Base-by-base conservation (phyloP, 768 basidiomycete species). In the Leccinum subgranulosum region DNA sequence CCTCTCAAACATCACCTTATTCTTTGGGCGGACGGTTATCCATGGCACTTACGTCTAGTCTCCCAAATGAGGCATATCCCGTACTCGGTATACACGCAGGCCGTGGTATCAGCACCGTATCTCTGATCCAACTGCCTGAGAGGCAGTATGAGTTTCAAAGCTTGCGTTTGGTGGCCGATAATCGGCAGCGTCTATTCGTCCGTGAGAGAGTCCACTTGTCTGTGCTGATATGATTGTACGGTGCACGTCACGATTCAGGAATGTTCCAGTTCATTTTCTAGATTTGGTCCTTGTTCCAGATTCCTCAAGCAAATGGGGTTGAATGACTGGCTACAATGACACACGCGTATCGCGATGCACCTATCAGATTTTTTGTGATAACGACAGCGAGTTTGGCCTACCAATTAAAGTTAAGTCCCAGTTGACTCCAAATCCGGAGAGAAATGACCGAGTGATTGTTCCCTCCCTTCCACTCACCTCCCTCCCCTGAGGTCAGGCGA, bases 331-430 rank as follows among this genome's bases (percentile, higher is more conserved):
- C 34, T 57, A 46, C 52, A 48, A 49, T 45, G 48, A 34, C 23
- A 53, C 67, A 69, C 66, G 68, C 70, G 68, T 60, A 67, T 67
- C 59, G 61, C 58, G 56, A 61, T 54, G 62, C 54, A 53, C 6
- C 49, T 36, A 50, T 46, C 39, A 43, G 28, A 49, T 49, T 55
- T 41, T 19, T 19, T n/a, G 41, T n/a, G 41, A 41, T 51, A 56
- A 51, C 55, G 46, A 57, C 43, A 51, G 50, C 34, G 46, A 51
- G 49, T 28, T 55, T 58, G 60, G 53, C 47, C 34, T 50, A 2
- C 31, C 45, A 47, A 53, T 62, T 53, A 15, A 54, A 56, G 54
- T 41, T 59, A 29, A 29, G 60, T 60, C 57, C 60, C 63, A 53
- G 52, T 57, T 36, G 39, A 17, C 51, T 33, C 56, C 53, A 19